phyloP scores from a whole-genome alignment of 2,329 filamentous ascomycete genomes.

The Trichoderma breve region DNA sequence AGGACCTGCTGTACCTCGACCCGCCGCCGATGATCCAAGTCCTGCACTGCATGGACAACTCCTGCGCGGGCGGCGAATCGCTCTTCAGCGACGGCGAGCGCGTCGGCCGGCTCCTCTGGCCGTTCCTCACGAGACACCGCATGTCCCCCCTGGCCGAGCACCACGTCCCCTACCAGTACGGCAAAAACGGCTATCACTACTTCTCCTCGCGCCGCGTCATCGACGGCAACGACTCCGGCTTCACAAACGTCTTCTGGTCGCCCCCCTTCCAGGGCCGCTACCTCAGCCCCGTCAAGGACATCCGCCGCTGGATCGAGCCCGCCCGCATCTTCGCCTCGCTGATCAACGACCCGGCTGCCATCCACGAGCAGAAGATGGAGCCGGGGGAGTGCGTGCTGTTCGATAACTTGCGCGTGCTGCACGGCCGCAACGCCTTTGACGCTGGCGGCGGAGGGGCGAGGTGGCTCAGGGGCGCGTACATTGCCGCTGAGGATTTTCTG shows the following conservation, averaged over 20 bases:
- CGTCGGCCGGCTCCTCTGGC: conserved; percentile 47
- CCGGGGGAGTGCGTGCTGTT: conserved; percentile 92
- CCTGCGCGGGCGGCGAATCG: conserved; percentile 75
- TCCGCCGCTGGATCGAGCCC: conserved; percentile 46
- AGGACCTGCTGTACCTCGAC: conserved; percentile 85
- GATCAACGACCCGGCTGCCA: conserved; percentile 55
- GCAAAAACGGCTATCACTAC: conserved; percentile 64
- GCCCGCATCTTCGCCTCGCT: conserved; percentile 55
- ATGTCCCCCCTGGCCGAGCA: conserved; percentile 23
- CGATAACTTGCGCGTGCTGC: conserved; percentile 80
- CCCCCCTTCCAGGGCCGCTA: conserved; percentile 73
- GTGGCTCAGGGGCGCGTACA: conserved; percentile 84
- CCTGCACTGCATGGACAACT: conserved; percentile 84
- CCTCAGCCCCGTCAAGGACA: conserved; percentile 24
- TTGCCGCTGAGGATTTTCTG: conserved; percentile 53
- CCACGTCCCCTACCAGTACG: conserved; percentile 64
- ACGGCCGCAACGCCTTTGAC: conserved; percentile 78
- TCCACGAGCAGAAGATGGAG: conserved; percentile 70
- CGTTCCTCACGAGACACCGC: conserved; percentile 19
- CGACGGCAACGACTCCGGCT: conserved; percentile 26
- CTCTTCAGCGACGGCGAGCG: conserved; percentile 77
- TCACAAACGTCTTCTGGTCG: conserved; percentile 56
- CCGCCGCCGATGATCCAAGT: conserved; percentile 80
- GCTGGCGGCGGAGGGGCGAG: conserved; percentile 58
- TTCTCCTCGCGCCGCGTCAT: conserved; percentile 56